Percentiles rank a stretch among this genome's conserved stretches.
phyloP scores from a whole-genome alignment of 805 yeast genomes.

The Candida sanyiensis region DNA sequence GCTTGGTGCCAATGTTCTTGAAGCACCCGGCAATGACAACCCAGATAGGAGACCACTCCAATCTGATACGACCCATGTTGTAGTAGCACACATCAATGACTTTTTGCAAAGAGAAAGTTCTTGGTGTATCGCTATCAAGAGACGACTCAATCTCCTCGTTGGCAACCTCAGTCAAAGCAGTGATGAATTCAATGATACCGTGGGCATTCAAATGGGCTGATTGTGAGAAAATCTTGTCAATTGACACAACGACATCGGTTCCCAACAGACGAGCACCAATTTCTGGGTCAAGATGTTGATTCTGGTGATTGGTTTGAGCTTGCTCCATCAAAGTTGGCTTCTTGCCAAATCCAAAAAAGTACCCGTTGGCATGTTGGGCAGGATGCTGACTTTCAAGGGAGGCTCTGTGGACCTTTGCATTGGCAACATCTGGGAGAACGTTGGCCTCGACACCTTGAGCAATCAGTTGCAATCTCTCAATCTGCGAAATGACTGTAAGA shows the following conservation, averaged over 20 bases:
- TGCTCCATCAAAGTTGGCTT: conserved; percentile 55
- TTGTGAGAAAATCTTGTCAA: conserved; percentile 83
- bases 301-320: conserved; percentile 65
- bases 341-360: conserved; percentile 53
- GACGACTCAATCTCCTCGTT: conserved; percentile 88
- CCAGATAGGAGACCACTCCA: conserved; percentile 97
- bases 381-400: conserved; percentile 51
- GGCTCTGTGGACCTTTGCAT: conserved; percentile 49
- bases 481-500: conserved; percentile 76
- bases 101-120: conserved; percentile 89
- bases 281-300: conserved; percentile 56
- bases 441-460: conserved; percentile 84
- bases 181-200: conserved; percentile 82
- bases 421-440: conserved; percentile 77
- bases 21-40: conserved; percentile 86
- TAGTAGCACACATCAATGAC: conserved; percentile 97
- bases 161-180: conserved; percentile 80
- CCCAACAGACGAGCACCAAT: conserved; percentile 54
- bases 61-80: conserved; percentile 92
- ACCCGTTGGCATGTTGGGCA: conserved; percentile 28
- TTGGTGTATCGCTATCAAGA: conserved; percentile 73
- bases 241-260: conserved; percentile 68
- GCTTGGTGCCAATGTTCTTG: conserved; percentile 76
- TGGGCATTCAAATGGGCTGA: conserved; percentile 74
- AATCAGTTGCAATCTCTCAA: conserved; percentile 83